These are phyloP conservation scores for Tricholoma saponaceum DNA, from an alignment of 768 basidiomycete species.

Conservation along the genomic window DNA sequence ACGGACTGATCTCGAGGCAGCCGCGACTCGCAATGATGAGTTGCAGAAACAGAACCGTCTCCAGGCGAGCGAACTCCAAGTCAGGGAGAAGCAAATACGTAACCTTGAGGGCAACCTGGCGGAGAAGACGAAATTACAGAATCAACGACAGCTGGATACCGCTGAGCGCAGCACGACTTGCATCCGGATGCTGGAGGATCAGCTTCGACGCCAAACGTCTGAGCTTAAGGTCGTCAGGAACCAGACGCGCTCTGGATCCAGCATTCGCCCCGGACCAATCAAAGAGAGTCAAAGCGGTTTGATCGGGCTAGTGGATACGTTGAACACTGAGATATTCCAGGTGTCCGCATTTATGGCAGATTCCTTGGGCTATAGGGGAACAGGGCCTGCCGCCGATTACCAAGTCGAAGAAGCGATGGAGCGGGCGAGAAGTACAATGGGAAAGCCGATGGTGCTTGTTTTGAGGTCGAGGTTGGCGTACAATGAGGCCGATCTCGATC, in stretches of 20 bases:
- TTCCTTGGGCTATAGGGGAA: conserved; percentile 24
- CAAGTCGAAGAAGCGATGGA: conserved; percentile 8
- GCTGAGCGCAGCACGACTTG: conserved; percentile 27
- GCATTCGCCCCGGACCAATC: background rate
- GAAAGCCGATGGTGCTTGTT: conserved; percentile 26
- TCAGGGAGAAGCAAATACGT: conserved; percentile 10
- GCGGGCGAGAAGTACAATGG: conserved; percentile 28
- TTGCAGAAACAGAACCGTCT: background rate
- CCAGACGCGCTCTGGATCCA: background rate
- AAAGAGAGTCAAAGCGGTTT: background rate
- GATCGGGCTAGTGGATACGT: conserved; percentile 22
- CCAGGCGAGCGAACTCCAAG: conserved; percentile 6
- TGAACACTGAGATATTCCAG: conserved; percentile 40
- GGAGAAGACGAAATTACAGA: conserved; percentile 4
- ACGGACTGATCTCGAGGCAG: background rate
- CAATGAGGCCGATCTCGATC: conserved; percentile 22
- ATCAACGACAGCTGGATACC: conserved; percentile 17
- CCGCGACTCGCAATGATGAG: background rate
- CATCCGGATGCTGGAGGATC: conserved; percentile 30
- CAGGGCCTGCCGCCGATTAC: conserved; percentile 7
- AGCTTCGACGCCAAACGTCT: conserved; percentile 28
- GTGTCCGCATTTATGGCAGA: conserved; percentile 36
- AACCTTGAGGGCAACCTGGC: conserved; percentile 6
- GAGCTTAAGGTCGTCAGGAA: conserved; percentile 19
- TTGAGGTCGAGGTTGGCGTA: conserved; percentile 22